Conservation (phyloP, 225 moss, liverwort and hornwort species). For the Rhytidiadelphus loreus region DNA sequence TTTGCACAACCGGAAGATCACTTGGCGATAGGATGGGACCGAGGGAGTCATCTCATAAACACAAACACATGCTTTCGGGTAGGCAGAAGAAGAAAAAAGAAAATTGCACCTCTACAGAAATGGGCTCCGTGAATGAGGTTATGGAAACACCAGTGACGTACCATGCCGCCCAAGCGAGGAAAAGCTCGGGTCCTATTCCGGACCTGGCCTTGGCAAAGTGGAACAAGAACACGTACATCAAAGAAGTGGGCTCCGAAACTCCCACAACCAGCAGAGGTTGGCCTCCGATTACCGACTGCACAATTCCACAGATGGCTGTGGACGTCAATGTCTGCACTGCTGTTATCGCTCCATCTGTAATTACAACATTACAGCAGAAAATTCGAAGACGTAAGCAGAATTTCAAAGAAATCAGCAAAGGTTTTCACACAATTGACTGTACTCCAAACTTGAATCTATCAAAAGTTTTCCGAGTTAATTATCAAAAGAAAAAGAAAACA, state of each 20-base stretch:
- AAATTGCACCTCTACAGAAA: neutral
- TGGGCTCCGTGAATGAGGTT: neutral
- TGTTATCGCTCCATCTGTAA: conserved; percentile 50
- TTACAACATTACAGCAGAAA: neutral
- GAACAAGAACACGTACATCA: conserved; percentile 75
- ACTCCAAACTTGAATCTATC: neutral
- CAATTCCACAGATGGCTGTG: conserved; percentile 65
- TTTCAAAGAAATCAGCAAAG: neutral
- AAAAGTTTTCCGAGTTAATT: neutral
- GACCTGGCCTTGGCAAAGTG: conserved; percentile 36
- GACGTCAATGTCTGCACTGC: conserved; percentile 62
- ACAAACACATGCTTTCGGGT: neutral
- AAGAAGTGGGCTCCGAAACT: conserved; percentile 72
- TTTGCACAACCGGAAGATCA: neutral
- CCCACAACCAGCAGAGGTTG: conserved; percentile 78
- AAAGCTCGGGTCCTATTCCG: conserved; percentile 35
- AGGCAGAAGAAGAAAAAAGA: neutral
- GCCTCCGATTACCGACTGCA: conserved; percentile 64
- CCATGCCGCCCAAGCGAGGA: conserved; percentile 86
- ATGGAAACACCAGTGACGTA: neutral
- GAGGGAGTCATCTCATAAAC: neutral
- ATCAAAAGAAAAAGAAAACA: neutral
- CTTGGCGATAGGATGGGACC: fast-evolving
- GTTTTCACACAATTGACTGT: too few species aligned
- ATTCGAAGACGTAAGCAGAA: neutral